Evolutionary conservation across 306 rosid species (phyloP).

Genomic region (Senna siamea): DNA sequence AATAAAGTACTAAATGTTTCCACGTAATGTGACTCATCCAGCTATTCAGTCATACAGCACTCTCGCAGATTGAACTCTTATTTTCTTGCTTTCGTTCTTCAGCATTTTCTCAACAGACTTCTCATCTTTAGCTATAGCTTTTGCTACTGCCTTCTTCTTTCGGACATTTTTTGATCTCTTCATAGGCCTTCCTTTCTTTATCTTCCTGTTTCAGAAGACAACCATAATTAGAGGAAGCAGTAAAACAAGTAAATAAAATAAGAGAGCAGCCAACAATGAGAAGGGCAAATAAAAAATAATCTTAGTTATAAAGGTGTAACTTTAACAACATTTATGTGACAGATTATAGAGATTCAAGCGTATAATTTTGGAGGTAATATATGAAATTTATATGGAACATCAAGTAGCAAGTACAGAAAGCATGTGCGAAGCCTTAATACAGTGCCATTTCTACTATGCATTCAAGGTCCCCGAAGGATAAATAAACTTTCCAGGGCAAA

Average conservation of each 20-base stretch:
- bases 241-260: conserved; percentile 9
- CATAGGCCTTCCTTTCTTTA: conserved; percentile 80
- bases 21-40: neutral
- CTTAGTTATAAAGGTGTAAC: neutral
- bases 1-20: conserved; percentile 24
- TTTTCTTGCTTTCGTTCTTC: conserved; percentile 69
- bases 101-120: conserved; percentile 53
- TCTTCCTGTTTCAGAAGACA: conserved; percentile 57
- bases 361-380: neutral
- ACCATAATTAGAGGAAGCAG: conserved; percentile 25
- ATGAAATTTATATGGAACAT: conserved; percentile 17
- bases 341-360: conserved; percentile 20
- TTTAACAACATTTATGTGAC: neutral
- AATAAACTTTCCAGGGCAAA: neutral
- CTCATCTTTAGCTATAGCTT: conserved; percentile 69
- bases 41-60: conserved; percentile 65
- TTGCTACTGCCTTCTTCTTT: conserved; percentile 65
- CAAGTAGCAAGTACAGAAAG: neutral
- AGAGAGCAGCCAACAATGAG: neutral
- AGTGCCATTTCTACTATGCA: neutral
- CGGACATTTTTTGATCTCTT: conserved; percentile 82
- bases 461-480: neutral
- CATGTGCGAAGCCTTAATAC: neutral
- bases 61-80: conserved; percentile 77
- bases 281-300: conserved; percentile 14